Conservation (phyloP, 2,329 filamentous ascomycete species). For the Dactylonectria estremocensis region DNA sequence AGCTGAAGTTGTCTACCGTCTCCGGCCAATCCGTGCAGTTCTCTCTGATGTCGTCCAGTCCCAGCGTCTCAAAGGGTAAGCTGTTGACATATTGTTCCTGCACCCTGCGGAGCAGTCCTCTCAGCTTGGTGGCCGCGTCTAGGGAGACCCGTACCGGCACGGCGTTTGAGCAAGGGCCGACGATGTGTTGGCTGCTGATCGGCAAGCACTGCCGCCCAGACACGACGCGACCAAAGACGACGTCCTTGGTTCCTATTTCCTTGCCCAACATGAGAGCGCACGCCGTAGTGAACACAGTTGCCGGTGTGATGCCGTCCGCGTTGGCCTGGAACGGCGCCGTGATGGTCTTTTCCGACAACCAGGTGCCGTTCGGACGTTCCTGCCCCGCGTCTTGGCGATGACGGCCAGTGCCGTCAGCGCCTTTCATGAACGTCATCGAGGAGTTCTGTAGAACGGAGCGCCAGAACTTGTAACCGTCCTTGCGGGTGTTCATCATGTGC, state of each 20-base stretch:
- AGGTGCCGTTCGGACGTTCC: background rate
- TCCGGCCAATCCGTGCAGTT: conserved; percentile 41
- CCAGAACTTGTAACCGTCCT: conserved; percentile 21
- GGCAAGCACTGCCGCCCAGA: conserved; percentile 39
- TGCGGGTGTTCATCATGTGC: conserved; percentile 11
- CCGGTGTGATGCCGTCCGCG: conserved; percentile 14
- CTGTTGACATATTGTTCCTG: conserved; percentile 39
- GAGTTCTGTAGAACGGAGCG: conserved; percentile 14
- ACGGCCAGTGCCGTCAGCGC: background rate
- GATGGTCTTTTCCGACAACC: conserved; percentile 16
- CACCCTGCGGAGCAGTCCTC: conserved; percentile 29
- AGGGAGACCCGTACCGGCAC: conserved; percentile 24
- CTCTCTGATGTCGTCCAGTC: conserved; percentile 36
- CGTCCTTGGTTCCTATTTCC: conserved; percentile 13
- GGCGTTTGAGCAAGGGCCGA: conserved; percentile 29
- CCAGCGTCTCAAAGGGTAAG: conserved; percentile 34
- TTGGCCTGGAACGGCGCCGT: conserved; percentile 11
- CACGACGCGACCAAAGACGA: conserved; percentile 40
- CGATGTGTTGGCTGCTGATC: conserved; percentile 29
- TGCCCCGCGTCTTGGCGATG: background rate
- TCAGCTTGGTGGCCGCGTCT: background rate
- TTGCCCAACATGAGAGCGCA: conserved; percentile 2
- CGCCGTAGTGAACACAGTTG: conserved; percentile 18
- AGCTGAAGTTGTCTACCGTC: conserved; percentile 7
- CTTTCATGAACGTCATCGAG: conserved; percentile 18